Evolutionary conservation across 352 stramenopile species (phyloP), one percentile per base, ranked within the genome.

Genomic region (Phytophthora niederhauseri): DNA sequence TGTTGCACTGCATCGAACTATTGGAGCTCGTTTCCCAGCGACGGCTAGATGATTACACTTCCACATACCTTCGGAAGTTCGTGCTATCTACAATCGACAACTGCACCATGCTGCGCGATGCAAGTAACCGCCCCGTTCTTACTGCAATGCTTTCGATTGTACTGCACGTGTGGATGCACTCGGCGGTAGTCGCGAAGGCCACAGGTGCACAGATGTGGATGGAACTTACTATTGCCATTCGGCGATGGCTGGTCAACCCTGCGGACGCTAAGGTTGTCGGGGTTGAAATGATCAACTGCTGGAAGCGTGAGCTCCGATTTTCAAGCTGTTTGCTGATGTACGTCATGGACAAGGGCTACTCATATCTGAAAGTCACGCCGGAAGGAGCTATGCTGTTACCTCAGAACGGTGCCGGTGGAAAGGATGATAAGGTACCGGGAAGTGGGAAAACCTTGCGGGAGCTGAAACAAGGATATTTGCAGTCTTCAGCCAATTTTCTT

Each of bases 91-190:
- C 85, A 6, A 81, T 95, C 30, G 87, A 95, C 64, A 95, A 95
- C 61, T 93, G 81, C 46, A 69, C 72, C 6, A 80, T 90, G 24
- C 60, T 95, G n/a, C 85, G 87, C 14, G 87, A 95, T 11, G 72
- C 84, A n/a, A 62, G 43, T 6, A 92, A 95, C 43, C 60, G 72
- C 1, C 61, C 76, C 0, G 85, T 95, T 7, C 68, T 96, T 0
- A 87, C 74, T 28, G 87, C 89, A 0, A 95, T 95, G 87, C 61
- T 96, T 7, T 91, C 89, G 8, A 79, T 94, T 41, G 85, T 95
- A 43, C 60, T 94, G 22, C 88, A 96, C 55, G 88, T 94, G 22
- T 96, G 87, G 87, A 96, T 96, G 78, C 89, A 96, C 56, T 88
- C 87, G 0, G 76, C 83, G 14, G 73, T 93, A 17, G 70, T 80